These are phyloP conservation scores for Amaranthus hypochondriacus DNA, from an alignment of 148 eudicot species.

Conservation along the genomic window DNA sequence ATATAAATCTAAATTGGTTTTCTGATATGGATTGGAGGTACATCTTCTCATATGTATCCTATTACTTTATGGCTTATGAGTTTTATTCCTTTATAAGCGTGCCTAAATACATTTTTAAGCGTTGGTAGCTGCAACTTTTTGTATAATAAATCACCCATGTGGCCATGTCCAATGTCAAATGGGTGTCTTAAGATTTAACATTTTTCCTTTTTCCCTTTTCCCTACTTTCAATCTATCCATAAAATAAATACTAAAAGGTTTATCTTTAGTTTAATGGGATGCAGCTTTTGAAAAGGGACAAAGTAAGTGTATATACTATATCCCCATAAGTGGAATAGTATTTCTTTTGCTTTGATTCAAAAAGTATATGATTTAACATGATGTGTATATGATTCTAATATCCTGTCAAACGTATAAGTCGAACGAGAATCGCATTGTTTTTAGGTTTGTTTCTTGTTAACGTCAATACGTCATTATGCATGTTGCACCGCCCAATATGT, in stretches of 20 bases:
- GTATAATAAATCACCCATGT: background rate
- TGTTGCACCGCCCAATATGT: conserved; percentile 8
- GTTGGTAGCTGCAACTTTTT: background rate
- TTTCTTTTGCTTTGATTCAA: conserved; percentile 23
- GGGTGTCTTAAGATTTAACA: background rate
- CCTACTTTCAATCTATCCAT: background rate
- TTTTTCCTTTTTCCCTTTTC: background rate
- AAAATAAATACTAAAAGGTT: background rate
- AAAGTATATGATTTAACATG: conserved; percentile 23
- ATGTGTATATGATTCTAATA: conserved; percentile 12
- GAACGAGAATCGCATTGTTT: background rate
- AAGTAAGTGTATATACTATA: conserved; percentile 10
- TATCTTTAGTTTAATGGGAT: conserved; percentile 21
- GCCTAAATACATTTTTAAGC: too few relatives aligned
- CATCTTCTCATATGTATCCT: too few relatives aligned
- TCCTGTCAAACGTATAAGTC: conserved; percentile 20
- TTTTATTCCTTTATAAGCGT: too few relatives aligned
- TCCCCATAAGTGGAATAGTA: background rate
- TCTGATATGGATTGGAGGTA: too few relatives aligned
- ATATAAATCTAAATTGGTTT: too few relatives aligned
- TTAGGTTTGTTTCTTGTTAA: conserved; percentile 6
- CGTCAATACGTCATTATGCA: conserved; percentile 6
- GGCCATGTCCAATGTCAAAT: background rate
- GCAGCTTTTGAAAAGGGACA: conserved; percentile 27
- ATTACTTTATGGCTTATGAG: too few relatives aligned